Evolutionary conservation across 208 protist species (phyloP), one percentile per base, ranked within the genome.

Genomic region (Blechomonas ayalai): DNA sequence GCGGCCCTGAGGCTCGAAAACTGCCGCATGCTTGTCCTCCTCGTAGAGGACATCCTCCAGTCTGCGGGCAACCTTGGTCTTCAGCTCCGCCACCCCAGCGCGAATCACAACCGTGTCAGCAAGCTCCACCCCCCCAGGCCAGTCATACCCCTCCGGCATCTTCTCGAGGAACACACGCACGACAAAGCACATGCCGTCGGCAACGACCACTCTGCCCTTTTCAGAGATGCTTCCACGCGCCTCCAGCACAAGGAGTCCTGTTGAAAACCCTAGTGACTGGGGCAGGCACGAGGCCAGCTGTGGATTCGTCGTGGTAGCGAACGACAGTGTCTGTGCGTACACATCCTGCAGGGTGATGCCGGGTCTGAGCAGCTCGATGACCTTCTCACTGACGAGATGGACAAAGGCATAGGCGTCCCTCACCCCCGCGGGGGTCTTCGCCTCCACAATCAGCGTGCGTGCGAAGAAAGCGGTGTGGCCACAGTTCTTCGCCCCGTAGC

Each of bases 131-230:
- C n/a, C n/a, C n/a, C n/a, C n/a, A n/a, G n/a, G n/a, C n/a, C n/a
- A n/a, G 41, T 74, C 70, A 50, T 76, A 86, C 22, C 40, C 52
- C 45, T 62, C 67, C 2, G 63, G 42, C 1, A 87, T 62, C 8
- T 59, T 57, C 38, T 94, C 76, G 12, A 94, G 60, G 15, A 68
- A 59, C 10, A 90, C 52, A 18, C 86, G 86, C 23, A 82, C 74
- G 22, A 90, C 79, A 67, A 94, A 94, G 27, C 67, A 64, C 86
- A 94, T 94, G 12, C 73, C 74, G 29, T 86, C 59, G 28, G 49
- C 42, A 15, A 94, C 68, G 2, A 56, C 43, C 8, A 64, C 73
- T 5, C 64, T 78, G 8, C 79, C 86, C 35, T 87, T 90, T 43
- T 76, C 70, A 2, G 81, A 80, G 25, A 93, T 90, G n/a, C 55